Conservation (phyloP, 169 alveolate genomes). For the Plasmodium chabaudi region DNA sequence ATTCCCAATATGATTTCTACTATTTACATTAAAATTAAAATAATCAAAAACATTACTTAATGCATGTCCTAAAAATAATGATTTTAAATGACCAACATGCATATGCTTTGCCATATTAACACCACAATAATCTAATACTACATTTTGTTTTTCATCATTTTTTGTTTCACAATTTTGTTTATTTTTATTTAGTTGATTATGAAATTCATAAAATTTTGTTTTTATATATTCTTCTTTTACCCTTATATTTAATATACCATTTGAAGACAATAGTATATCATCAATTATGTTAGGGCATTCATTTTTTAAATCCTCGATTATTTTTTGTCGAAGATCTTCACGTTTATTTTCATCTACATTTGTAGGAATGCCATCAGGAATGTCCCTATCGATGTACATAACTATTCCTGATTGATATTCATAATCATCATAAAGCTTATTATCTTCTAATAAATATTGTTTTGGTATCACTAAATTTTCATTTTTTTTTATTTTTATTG, state of each 20-base stretch:
- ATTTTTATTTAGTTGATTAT: background rate
- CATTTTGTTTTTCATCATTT: background rate
- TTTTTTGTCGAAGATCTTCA: conserved; percentile 1
- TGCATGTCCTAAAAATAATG: conserved; percentile 82
- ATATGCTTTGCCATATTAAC: conserved; percentile 84
- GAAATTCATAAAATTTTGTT: background rate
- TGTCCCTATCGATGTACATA: conserved; percentile 24
- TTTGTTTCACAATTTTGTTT: background rate
- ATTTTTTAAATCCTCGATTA: background rate
- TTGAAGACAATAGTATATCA: background rate
- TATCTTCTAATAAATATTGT: conserved; percentile 46
- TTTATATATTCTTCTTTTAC: conserved; percentile 5
- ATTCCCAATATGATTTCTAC: conserved; percentile 85
- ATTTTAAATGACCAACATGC: conserved; percentile 86
- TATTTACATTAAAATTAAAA: conserved; percentile 74
- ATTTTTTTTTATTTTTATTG: conserved; percentile 4
- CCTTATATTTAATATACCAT: conserved; percentile 39
- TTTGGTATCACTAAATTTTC: conserved; percentile 36
- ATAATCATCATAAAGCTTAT: conserved; percentile 36
- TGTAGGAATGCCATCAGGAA: background rate
- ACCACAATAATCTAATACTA: conserved; percentile 81
- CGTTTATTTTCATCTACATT: background rate
- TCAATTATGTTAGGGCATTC: conserved; percentile 8
- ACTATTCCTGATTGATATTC: conserved; percentile 58
- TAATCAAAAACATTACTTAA: conserved; percentile 79